Conservation (phyloP, 495 filamentous ascomycete genomes). For the Penicillium roqueforti region DNA sequence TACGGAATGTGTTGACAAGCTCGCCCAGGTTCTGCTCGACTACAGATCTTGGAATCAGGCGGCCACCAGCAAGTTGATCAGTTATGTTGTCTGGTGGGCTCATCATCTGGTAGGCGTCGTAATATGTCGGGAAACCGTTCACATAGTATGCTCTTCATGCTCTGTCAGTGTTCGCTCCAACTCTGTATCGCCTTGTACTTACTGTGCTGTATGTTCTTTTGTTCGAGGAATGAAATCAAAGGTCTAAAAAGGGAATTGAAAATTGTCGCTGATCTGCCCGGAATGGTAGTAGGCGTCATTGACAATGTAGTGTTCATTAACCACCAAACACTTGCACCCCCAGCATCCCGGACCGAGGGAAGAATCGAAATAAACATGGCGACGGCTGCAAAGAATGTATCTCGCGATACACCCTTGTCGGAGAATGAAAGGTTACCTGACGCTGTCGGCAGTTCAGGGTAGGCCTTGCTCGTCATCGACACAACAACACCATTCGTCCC, state of each 20-base stretch:
- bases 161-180: neutral
- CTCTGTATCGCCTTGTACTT: neutral
- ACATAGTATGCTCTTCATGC: slow-evolving; percentile 7
- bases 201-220: neutral
- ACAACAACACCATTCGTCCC: slow-evolving; percentile 58
- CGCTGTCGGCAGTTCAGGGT: slow-evolving; percentile 31
- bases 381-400: slow-evolving; percentile 39
- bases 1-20: neutral
- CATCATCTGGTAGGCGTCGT: slow-evolving; percentile 37
- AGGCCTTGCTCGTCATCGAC: slow-evolving; percentile 41
- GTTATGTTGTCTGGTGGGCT: slow-evolving; percentile 34
- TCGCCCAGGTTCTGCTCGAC: slow-evolving; percentile 27
- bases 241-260: slow-evolving; percentile 19
- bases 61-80: slow-evolving; percentile 47
- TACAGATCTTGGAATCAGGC: slow-evolving; percentile 48
- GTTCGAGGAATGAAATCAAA: slow-evolving; percentile 2
- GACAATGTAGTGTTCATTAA: slow-evolving; percentile 39
- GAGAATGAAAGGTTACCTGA: slow-evolving; percentile 25
- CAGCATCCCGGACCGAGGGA: slow-evolving; percentile 43
- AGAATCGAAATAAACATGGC: slow-evolving; percentile 35
- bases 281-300: slow-evolving; percentile 32
- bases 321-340: slow-evolving; percentile 27
- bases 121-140: slow-evolving; percentile 33
- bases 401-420: slow-evolving; percentile 18
- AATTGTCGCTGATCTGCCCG: slow-evolving; percentile 14